Evolutionary conservation across 1,284 basidiomycete genomes (phyloP), one percentile per base, ranked within the genome.

Genomic region (Pseudozyma sp.): DNA sequence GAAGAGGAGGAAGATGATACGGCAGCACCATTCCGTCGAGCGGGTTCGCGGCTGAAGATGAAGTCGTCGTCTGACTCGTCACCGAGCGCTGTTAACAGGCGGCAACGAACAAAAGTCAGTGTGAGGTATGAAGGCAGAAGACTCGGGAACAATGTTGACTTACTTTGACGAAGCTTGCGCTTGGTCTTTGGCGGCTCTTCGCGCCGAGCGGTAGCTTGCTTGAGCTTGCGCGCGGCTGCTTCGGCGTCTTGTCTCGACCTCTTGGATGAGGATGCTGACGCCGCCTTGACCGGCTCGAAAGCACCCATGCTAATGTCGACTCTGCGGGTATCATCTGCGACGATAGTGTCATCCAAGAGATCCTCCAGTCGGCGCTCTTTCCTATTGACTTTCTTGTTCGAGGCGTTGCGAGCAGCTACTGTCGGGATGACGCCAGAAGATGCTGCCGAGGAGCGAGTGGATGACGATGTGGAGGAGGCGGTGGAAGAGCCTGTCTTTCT

Each of bases 11-110:
- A 51, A 4, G 63, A 50, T 11, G 65, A 48, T 16, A 61, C 14
- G 13, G 63, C 17, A 5, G 58, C 51, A 16, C 43, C 61, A 13
- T 60, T 58, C 29, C 53, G 49, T 19, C 52, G 51, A 30, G 39
- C 45, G 13, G 70, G 52, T 35, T 68, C 75, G 37, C 71, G 67
- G 33, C 56, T 74, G 37, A 77, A 77, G 57, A 77, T 39, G 45
- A 77, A 77, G 53, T 70, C 75, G 34, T 68, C 75, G n/a, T 64
- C 67, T 4, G 71, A 63, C 17, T 68, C 71, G 11, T 74, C 71
- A 4, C 58, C 59, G 4, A 73, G 53, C 16, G 69, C 61, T 64
- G 48, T 47, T 13, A 11, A 34, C 37, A 34, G 14, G 31, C 5
- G 39, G 29, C 16, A 40, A 47, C 30, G 8, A 29, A 44, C 30